Evolutionary conservation across 2,329 filamentous ascomycete species (phyloP), one percentile per base, ranked within the genome.

Genomic region (Knufia fluminis): DNA sequence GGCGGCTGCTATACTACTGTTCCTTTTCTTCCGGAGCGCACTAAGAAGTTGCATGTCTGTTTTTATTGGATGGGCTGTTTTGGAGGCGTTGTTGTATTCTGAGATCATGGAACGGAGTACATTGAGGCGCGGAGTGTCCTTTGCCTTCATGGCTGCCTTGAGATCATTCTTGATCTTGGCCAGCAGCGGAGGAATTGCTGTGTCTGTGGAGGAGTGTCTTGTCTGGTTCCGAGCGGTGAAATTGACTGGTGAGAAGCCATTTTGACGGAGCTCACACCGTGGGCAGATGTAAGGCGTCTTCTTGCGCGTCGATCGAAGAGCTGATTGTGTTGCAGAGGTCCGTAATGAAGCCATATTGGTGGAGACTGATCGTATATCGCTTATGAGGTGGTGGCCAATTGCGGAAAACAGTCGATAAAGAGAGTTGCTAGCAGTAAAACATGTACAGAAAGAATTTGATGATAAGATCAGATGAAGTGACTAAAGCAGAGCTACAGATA

Each of bases 91-190:
- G 59, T 71, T 73, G 55, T 67, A 68, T 54, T 75, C 72, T 43
- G 72, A 68, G 48, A 75, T 71, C 51, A 74, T 60, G 40, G 68
- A 66, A 31, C 72, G 70, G 16, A 75, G 62, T 32, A 73, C 71
- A 55, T 72, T 71, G 23, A 74, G 60, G 54, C 69, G 67, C 12
- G 66, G 56, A 19, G 62, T 69, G 52, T 75, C 71, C 60, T 72
- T 74, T 14, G 70, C 71, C 54, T 65, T 65, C 71, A 75, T 73
- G 42, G 72, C 72, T 36, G 60, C 62, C 59, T 74, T 75, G 39
- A 75, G 60, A 58, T 74, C 72, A 51, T 64, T 57, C 48, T 68
- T 66, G 49, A 74, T 59, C 51, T 67, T 70, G 41, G 62, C 57
- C 59, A 74, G 67, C 49, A 74, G 60, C 9, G 70, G 68, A 49